Percentiles rank a stretch among this genome's conserved stretches.
phyloP scores from a whole-genome alignment of 2,329 filamentous ascomycete genomes.

The Verticillium klebahnii region DNA sequence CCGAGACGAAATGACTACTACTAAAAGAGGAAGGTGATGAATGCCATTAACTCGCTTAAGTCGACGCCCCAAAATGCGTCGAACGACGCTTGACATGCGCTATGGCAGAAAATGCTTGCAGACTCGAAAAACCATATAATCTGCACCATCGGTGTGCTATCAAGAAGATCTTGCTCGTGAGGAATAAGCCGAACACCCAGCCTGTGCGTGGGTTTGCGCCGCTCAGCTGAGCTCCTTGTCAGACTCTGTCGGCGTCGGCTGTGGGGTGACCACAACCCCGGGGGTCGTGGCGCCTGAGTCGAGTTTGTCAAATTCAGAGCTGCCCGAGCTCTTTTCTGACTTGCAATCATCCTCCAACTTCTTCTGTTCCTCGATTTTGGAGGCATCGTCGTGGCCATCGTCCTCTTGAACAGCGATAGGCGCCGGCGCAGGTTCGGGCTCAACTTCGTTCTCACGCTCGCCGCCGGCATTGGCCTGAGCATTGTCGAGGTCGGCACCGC shows the following conservation, averaged over 20 bases:
- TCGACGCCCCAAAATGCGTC: not conserved
- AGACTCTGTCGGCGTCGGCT: slow-evolving; percentile 22
- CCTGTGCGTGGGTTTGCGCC: not conserved
- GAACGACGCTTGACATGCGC: not conserved
- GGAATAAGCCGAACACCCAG: no score
- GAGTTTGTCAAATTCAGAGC: slow-evolving; percentile 12
- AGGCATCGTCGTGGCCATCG: not conserved
- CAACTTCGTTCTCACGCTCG: slow-evolving; percentile 22
- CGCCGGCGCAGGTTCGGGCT: not conserved
- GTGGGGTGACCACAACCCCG: slow-evolving; percentile 19
- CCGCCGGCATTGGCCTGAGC: slow-evolving; percentile 52
- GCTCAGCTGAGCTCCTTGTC: slow-evolving; percentile 15
- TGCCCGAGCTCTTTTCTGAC: slow-evolving; percentile 11
- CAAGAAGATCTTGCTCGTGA: not conserved
- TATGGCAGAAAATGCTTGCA: not conserved
- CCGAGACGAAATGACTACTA: not conserved
- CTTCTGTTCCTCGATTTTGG: slow-evolving; percentile 1
- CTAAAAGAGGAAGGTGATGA: not conserved
- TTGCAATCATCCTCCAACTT: slow-evolving; percentile 7
- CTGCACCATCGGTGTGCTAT: not conserved
- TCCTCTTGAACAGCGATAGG: not conserved
- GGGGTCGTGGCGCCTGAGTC: slow-evolving; percentile 11
- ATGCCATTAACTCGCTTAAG: no score
- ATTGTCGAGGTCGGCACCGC: slow-evolving; percentile 50
- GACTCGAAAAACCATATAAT: not conserved